phyloP scores from a whole-genome alignment of 2,329 filamentous ascomycete species.

The Pyrenophora graminea region DNA sequence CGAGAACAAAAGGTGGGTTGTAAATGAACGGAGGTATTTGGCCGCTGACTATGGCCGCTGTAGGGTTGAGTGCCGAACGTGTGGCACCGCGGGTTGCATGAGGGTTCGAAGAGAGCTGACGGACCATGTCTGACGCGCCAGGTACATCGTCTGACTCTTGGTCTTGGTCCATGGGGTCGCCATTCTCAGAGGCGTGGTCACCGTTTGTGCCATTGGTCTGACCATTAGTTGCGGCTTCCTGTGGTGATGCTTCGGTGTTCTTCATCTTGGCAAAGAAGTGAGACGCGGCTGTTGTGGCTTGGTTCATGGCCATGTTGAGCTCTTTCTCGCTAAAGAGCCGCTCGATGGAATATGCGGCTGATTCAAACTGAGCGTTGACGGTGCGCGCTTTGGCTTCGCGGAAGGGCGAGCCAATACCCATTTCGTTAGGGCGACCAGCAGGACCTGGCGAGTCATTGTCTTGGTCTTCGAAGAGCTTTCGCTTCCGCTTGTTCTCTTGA shows the following conservation, averaged over 20 bases:
- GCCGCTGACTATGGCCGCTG: slow-evolving; percentile 50
- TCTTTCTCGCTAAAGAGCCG: slow-evolving; percentile 71
- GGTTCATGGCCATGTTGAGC: slow-evolving; percentile 64
- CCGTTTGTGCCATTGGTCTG: slow-evolving; percentile 41
- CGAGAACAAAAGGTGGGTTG: slow-evolving; percentile 50
- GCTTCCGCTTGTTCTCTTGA: slow-evolving; percentile 60
- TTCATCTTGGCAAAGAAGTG: slow-evolving; percentile 62
- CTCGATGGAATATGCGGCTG: slow-evolving; percentile 64
- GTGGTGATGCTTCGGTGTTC: slow-evolving; percentile 34
- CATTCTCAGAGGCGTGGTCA: slow-evolving; percentile 41
- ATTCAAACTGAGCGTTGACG: slow-evolving; percentile 60
- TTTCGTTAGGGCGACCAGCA: slow-evolving; percentile 51
- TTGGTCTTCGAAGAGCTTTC: slow-evolving; percentile 61
- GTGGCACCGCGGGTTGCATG: slow-evolving; percentile 58
- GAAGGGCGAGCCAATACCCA: slow-evolving; percentile 56
- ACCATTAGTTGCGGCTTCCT: slow-evolving; percentile 39
- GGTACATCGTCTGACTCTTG: slow-evolving; percentile 46
- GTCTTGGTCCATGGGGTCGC: slow-evolving; percentile 46
- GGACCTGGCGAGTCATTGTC: slow-evolving; percentile 63
- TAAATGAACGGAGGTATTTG: slow-evolving; percentile 49
- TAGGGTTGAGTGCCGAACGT: slow-evolving; percentile 60
- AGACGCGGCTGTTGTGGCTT: slow-evolving; percentile 63
- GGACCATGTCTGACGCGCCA: slow-evolving; percentile 63
- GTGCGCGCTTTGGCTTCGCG: slow-evolving; percentile 58
- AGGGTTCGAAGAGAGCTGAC: slow-evolving; percentile 62